Evolutionary conservation across 1,284 basidiomycete species (phyloP).

Genomic region (Apiotrichum montevideense): DNA sequence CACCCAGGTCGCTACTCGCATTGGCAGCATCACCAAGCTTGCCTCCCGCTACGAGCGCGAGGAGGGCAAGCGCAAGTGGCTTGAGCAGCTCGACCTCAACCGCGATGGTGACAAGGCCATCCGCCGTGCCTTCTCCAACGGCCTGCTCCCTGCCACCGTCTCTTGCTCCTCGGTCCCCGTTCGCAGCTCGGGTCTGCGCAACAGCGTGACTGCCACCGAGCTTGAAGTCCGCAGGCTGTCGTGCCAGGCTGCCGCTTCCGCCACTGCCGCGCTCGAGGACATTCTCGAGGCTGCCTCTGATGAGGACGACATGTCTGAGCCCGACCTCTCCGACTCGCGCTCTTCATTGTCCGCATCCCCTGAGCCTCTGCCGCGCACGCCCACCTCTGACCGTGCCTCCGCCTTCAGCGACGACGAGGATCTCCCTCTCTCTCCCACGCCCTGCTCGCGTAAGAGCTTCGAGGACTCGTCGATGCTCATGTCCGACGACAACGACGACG

Average conservation of each 20-base stretch:
- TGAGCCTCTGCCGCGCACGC: constrained; percentile 13
- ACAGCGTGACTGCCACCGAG: constrained; percentile 26
- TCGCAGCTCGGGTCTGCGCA: constrained; percentile 25
- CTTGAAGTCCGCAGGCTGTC: constrained; percentile 4
- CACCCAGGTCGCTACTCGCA: constrained; percentile 31
- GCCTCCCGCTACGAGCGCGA: constrained; percentile 37
- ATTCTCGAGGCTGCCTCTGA: constrained; percentile 11
- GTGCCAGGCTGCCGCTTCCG: not conserved
- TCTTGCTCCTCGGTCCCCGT: constrained; percentile 15
- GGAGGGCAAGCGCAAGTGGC: constrained; percentile 41
- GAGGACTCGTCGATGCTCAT: constrained; percentile 8
- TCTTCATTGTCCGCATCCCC: constrained; percentile 8
- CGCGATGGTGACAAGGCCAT: constrained; percentile 35
- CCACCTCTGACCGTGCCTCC: constrained; percentile 6
- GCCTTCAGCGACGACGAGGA: not conserved
- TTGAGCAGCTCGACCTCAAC: constrained; percentile 39
- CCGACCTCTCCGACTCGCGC: constrained; percentile 15
- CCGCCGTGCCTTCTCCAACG: constrained; percentile 37
- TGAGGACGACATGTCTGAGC: constrained; percentile 6
- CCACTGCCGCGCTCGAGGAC: constrained; percentile 5
- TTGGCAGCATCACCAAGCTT: constrained; percentile 35
- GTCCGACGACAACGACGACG: constrained; percentile 5
- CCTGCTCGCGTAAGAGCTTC: not conserved
- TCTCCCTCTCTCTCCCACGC: not conserved
- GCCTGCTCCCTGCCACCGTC: constrained; percentile 12